Base-by-base conservation (phyloP, 345 rosid genomes). In the Pugionium dolabratum region DNA sequence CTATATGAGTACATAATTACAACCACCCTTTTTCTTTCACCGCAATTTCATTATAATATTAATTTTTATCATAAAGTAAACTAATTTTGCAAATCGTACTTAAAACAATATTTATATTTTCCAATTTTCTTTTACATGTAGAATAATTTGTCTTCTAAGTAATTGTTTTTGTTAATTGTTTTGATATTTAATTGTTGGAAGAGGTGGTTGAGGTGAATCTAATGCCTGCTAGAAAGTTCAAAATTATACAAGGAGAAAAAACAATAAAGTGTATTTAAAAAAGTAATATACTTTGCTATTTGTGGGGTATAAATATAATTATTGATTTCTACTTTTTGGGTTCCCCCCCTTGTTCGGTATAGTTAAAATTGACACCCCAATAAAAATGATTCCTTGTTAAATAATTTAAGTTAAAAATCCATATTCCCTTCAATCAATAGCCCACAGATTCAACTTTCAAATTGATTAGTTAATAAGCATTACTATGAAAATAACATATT, bases 301-400 rank as follows among this genome's bases (percentile, higher is more conserved):
- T 58, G 76, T 72, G 66, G 76, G 76, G 76, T 65, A 65, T 72
- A 58, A 58, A 37, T 51, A 58, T 72, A 72, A 72, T 72, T 72
- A 72, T 51, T 72, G 76, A 30, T 35, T 56, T 71, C 70, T 71
- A 56, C 75, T 71, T 64, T 71, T 49, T 39, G 69, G 59, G 63
- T 31, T 54, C 3, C 73, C 29, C 58, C 42, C 6, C 30, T 47
- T 32, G 64, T 48, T 71, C 8, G 26, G 33, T 7, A 58, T 51
- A 59, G 62, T 59, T 36, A 59, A 73, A 59, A 59, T 53, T 52
- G 54, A 45, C 39, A 60, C 67, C 39, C 39, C 51, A 40, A 61
- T 45, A 6, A 54, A 56, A 74, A 47, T 61, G 64, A 47, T 60
- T 67, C 57, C 41, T 54, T 33, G 69, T 40, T 48, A 41, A 57